Base-by-base conservation (phyloP, 2,329 filamentous ascomycete species). In the Colletotrichum scovillei region DNA sequence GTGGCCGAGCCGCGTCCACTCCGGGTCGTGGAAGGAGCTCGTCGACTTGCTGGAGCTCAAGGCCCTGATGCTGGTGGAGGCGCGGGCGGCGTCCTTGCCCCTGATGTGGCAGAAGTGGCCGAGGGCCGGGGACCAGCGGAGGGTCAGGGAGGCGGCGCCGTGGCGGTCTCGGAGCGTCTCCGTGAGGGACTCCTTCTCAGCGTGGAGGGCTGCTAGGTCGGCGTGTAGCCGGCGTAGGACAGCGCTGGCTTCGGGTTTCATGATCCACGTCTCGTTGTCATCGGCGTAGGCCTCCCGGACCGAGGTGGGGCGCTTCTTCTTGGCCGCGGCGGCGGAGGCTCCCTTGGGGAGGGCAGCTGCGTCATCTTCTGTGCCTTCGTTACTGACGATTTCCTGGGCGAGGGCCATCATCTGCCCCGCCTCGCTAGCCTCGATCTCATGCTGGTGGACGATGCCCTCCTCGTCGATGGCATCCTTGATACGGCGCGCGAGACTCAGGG, bases 31-130 rank as follows among this genome's bases (percentile, higher is more conserved):
- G 80, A 98, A 96, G 1, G 95, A 94, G 38, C 92, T 91, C 0
- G 97, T 98, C 12, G 91, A 93, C 77, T 95, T 97, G 77, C 93
- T 96, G 2, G 94, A 92, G 38, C 92, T 93, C 63, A 98, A 88
- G 67, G 87, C 90, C n/a, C 84, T 84, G 26, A 83, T 75, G 57
- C 80, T 74, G 30, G 75, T 52, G 9, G 75, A 57, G 12, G 77
- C 79, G 24, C 83, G 84, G 57, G 89, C 85, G 57, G 89, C 85
- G 78, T 97, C 93, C 80, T 93, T 95, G 42, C 95, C 95, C 82
- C 93, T 97, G 77, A 98, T 89, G 80, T 98, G 95, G 77, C 94
- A 95, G 78, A 97, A 94, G 81, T 99, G 94, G 9, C 97, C 96
- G 2, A 98, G 88, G 16, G 92, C 93, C 0, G 96, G 93, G 1